Evolutionary conservation across 75 land plant genomes (phyloP).

Genomic region (Pinus albicaulis): DNA sequence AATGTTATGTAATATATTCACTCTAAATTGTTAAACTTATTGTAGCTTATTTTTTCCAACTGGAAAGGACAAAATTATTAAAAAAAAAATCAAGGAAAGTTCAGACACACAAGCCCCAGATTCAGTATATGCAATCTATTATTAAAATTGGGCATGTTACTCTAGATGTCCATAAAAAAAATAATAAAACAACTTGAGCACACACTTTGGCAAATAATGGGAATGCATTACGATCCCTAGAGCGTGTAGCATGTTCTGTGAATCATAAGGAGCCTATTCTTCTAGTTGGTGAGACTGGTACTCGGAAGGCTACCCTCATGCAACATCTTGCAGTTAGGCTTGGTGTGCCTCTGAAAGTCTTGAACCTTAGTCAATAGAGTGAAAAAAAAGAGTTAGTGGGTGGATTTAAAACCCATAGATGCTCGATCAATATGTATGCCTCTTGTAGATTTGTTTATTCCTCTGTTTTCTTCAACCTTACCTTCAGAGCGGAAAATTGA

Average conservation of each 20-base stretch:
- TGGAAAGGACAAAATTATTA: no score
- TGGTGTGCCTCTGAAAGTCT: conserved; percentile 64
- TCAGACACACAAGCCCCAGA: no score
- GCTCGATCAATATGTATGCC: conserved; percentile 64
- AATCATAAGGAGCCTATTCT: conserved; percentile 90
- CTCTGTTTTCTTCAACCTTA: conserved; percentile 63
- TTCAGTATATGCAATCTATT: no score
- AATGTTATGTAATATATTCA: not conserved
- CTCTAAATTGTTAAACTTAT: no score
- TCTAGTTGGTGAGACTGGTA: conserved; percentile 98
- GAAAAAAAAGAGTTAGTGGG: conserved; percentile 88
- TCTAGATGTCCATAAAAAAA: no score
- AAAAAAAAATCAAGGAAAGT: no score
- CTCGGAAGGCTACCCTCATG: conserved; percentile 96
- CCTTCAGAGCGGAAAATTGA: conserved; percentile 55
- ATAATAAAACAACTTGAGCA: no score
- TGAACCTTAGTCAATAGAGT: conserved; percentile 96
- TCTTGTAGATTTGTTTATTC: conserved; percentile 64
- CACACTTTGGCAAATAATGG: conserved; percentile 68
- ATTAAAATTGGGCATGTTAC: no score
- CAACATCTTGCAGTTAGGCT: conserved; percentile 76
- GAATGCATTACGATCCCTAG: conserved; percentile 62
- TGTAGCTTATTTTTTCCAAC: no score
- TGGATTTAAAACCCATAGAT: conserved; percentile 91
- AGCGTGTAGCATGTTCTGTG: conserved; percentile 74